Evolutionary conservation across 768 basidiomycete species (phyloP).

Genomic region (Xerocomellus amylosporus): DNA sequence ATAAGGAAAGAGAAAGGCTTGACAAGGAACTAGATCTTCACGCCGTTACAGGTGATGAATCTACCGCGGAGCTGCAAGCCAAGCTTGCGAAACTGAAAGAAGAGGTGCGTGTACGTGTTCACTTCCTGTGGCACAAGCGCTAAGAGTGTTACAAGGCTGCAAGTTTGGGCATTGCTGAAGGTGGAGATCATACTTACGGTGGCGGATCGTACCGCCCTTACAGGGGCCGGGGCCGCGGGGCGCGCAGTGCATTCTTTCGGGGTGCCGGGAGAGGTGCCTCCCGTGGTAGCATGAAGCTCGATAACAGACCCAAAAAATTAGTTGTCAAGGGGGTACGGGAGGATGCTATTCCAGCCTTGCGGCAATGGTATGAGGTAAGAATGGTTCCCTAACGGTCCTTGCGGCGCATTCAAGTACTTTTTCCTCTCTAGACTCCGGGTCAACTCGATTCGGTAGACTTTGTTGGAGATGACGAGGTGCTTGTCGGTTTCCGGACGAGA

Average conservation of each 20-base stretch:
- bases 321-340: constrained; percentile 66
- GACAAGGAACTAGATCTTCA: constrained; percentile 82
- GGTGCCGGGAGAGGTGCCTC: constrained; percentile 63
- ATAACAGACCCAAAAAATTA: constrained; percentile 83
- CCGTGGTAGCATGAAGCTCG: constrained; percentile 79
- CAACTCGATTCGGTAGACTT: constrained; percentile 65
- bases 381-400: neutral
- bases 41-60: constrained; percentile 43
- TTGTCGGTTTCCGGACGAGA: constrained; percentile 71
- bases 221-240: constrained; percentile 63
- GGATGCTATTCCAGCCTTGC: constrained; percentile 56
- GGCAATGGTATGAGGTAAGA: constrained; percentile 81
- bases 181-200: constrained; percentile 34
- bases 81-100: constrained; percentile 75
- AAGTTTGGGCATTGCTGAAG: constrained; percentile 65
- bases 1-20: constrained; percentile 62
- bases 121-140: neutral
- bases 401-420: constrained; percentile 4
- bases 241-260: constrained; percentile 56
- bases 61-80: constrained; percentile 68
- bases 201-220: constrained; percentile 57
- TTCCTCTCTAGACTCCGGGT: constrained; percentile 51
- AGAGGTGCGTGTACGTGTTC: constrained; percentile 51
- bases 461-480: constrained; percentile 52
- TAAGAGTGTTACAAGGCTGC: constrained; percentile 52